Base-by-base conservation (phyloP, 345 rosid genomes). In the Pistacia vera region DNA sequence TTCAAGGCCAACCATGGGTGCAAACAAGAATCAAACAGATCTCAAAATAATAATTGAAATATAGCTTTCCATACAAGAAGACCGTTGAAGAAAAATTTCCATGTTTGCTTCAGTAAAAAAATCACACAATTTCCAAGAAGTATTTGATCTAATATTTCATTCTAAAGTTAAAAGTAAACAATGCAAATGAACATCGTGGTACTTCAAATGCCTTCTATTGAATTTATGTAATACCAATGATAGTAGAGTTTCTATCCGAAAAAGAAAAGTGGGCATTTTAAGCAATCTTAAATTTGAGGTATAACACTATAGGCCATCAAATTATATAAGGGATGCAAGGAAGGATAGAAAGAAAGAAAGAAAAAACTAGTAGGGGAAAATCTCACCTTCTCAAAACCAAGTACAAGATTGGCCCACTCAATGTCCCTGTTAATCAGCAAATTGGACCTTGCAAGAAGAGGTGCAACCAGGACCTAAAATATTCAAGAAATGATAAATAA, bases 341-440 rank as follows among this genome's bases (percentile, higher is more conserved):
- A 5, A 36, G 9, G 17, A 35, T 25, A 35, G 2, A 59, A 18
- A 18, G 77, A 14, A 4, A n/a, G 17, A n/a, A 41, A 52, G 1
- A 11, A 11, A 44, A 52, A 33, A 54, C 7, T 65, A 54, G 44
- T 44, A 59, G 20, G 70, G 18, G 36, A 18, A 38, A 54, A 59
- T 55, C 13, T 66, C 79, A 95, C 99, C 97, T 93, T 98, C 83
- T 95, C 98, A 83, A 93, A 88, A 79, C 98, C 99, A 73, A 95
- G 86, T n/a, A 92, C 90, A 64, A 95, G 92, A 84, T 95, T 95
- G 55, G 96, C 98, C 99, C 99, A 93, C 78, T 95, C 98, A 75
- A 95, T 90, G 83, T 95, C 97, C 83, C 99, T 90, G n/a, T 98
- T 92, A 79, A 95, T 87, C 64, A 95, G 83, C 89, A 93, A 81